Percentiles rank a stretch among this genome's conserved stretches.
These are phyloP conservation scores for Fusarium sp. DNA, from an alignment of 2,329 filamentous ascomycete genomes.

Conservation along the genomic window DNA sequence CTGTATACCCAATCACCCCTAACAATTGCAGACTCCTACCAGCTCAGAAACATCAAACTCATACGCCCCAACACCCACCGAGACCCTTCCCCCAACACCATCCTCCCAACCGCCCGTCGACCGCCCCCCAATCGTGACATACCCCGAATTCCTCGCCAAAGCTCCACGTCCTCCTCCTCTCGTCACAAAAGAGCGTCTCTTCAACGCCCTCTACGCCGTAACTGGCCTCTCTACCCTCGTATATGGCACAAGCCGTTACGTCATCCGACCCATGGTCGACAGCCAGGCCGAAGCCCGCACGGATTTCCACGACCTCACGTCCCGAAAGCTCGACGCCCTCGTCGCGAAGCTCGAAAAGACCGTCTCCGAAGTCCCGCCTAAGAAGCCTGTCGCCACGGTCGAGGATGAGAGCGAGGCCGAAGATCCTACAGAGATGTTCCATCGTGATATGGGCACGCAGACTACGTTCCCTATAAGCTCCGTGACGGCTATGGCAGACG, in stretches of 20 bases:
- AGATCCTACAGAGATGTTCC: constrained; percentile 84
- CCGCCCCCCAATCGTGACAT: constrained; percentile 76
- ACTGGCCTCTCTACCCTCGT: constrained; percentile 72
- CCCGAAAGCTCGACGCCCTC: constrained; percentile 62
- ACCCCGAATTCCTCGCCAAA: constrained; percentile 77
- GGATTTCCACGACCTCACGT: constrained; percentile 67
- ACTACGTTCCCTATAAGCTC: constrained; percentile 66
- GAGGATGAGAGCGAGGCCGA: constrained; percentile 65
- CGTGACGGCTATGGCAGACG: constrained; percentile 26
- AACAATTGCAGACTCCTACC: constrained; percentile 3
- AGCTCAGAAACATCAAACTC: constrained; percentile 25
- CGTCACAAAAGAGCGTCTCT: constrained; percentile 72
- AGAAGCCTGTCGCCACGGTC: constrained; percentile 41
- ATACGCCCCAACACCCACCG: constrained; percentile 32
- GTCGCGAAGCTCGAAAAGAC: constrained; percentile 67
- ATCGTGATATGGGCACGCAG: constrained; percentile 85
- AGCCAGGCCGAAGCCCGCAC: constrained; percentile 66
- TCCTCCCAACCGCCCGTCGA: constrained; percentile 53
- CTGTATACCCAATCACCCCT: background rate
- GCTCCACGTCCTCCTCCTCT: constrained; percentile 71
- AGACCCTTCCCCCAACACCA: constrained; percentile 48
- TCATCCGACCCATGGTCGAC: constrained; percentile 75
- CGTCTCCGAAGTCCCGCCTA: constrained; percentile 73
- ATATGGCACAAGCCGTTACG: constrained; percentile 79
- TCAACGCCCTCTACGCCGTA: constrained; percentile 72